phyloP scores from a whole-genome alignment of 441 rosid genomes.

The Caryocar brasiliense region DNA sequence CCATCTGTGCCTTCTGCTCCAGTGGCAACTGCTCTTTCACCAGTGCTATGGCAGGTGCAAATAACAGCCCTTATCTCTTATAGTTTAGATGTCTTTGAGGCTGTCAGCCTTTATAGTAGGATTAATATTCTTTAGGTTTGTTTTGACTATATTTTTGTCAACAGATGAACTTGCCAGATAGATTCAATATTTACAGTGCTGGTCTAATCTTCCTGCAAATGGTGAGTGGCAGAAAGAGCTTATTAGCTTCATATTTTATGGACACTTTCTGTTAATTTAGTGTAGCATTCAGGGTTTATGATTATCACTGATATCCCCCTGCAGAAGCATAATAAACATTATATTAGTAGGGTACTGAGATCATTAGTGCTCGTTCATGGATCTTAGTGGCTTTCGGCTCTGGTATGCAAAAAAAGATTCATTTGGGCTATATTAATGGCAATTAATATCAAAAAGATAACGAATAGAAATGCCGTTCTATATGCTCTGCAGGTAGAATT shows the following conservation, averaged over 20 bases:
- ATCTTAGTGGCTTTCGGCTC: not conserved
- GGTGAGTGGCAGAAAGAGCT: conserved; percentile 34
- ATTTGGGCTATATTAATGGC: too few relatives aligned
- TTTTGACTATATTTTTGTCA: conserved; percentile 12
- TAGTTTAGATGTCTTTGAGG: conserved; percentile 1
- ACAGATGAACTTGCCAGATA: conserved; percentile 91
- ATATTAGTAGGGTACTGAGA: too few relatives aligned
- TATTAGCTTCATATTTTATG: too few relatives aligned
- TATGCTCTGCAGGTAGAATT: not conserved
- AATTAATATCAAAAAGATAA: too few relatives aligned
- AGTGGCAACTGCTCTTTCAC: conserved; percentile 89
- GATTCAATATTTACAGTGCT: conserved; percentile 82
- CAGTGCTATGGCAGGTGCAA: conserved; percentile 88
- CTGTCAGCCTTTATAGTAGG: not conserved
- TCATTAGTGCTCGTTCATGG: too few relatives aligned
- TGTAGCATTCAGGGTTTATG: too few relatives aligned
- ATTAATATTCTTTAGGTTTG: not conserved
- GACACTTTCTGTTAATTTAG: too few relatives aligned
- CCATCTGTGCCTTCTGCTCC: conserved; percentile 97
- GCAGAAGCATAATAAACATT: too few relatives aligned
- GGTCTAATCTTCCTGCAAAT: conserved; percentile 88
- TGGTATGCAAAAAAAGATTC: not conserved
- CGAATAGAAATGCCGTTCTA: too few relatives aligned
- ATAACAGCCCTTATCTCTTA: not conserved
- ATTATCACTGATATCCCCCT: too few relatives aligned